These are phyloP conservation scores for Ilyonectria destructans DNA, from an alignment of 2,329 filamentous ascomycete genomes.

Conservation along the genomic window DNA sequence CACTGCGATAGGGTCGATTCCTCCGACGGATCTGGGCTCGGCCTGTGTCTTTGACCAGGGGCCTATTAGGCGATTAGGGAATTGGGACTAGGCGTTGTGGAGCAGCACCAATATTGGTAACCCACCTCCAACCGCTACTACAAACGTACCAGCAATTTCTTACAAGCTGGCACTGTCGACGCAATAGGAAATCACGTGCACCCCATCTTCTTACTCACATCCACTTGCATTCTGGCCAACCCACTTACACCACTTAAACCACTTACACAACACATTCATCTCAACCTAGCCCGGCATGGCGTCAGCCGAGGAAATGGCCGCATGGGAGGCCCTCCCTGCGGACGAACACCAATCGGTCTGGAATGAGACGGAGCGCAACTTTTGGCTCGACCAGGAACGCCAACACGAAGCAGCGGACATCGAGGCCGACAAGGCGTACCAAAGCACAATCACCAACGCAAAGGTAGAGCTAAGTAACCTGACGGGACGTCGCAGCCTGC, in stretches of 20 bases:
- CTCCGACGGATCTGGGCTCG: slow-evolving; percentile 33
- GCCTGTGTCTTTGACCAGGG: slow-evolving; percentile 24
- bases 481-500: slow-evolving; percentile 48
- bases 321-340: slow-evolving; percentile 51
- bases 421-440: slow-evolving; percentile 48
- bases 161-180: slow-evolving; percentile 1
- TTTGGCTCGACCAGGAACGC: slow-evolving; percentile 52
- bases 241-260: slow-evolving; percentile 23
- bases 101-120: slow-evolving; percentile 20
- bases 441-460: slow-evolving; percentile 45
- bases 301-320: slow-evolving; percentile 43
- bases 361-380: slow-evolving; percentile 56
- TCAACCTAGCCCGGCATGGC: slow-evolving; percentile 39
- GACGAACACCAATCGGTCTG: slow-evolving; percentile 55
- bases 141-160: slow-evolving; percentile 4
- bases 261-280: background rate
- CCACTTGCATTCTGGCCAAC: slow-evolving; percentile 9
- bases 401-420: slow-evolving; percentile 45
- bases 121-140: slow-evolving; percentile 20
- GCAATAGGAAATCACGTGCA: slow-evolving; percentile 35
- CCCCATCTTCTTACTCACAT: background rate
- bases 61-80: slow-evolving; percentile 20
- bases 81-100: slow-evolving; percentile 25
- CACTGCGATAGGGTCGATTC: slow-evolving; percentile 38
- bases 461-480: slow-evolving; percentile 51